Evolutionary conservation across 257 asterid species (phyloP), one percentile per base, ranked within the genome.

Genomic region (Thymus quinquecostatus): DNA sequence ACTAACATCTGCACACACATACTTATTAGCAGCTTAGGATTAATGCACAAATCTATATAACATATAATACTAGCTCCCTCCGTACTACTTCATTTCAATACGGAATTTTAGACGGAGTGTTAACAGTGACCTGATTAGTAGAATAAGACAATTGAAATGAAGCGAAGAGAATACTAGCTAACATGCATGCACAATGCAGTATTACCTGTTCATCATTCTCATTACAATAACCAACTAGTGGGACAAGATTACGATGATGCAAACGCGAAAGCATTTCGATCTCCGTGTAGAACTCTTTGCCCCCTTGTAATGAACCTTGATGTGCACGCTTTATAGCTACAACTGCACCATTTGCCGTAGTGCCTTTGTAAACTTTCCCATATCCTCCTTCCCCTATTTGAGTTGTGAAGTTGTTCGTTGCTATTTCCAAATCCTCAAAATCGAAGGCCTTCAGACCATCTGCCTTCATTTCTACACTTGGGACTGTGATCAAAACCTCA

Each of bases 171-270:
- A 21, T 21, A 21, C 21, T 21, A 21, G 21, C 21, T 21, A 21
- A 21, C 21, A 21, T 21, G 5, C 11, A 43, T 6, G 10, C 11
- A 43, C 48, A 6, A 0, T 6, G 50, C 55, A 2, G 40, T 14
- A 51, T 1, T 78, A 87, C 97, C 95, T 92, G 96, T 77, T 92
- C 98, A 10, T 80, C 91, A 69, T 88, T 80, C 64, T 92, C 94
- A 54, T 86, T 92, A 71, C 96, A 89, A 58, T 85, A 92, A 2
- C 98, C 92, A 5, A 85, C 84, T 47, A 87, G 66, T 1, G 89
- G 79, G 29, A 84, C 92, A 41, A 87, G 84, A 72, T 87, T 87
- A 4, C 88, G 85, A 40, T 87, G 92, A 71, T 87, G 92, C 60
- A 87, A 29, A 28, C 92, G 86, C 1, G 92, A 87, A 33, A 87